Percentiles rank a stretch among this genome's conserved stretches.
These are phyloP conservation scores for Heracleum sosnowskyi DNA, from an alignment of 129 eudicot species.

Conservation along the genomic window DNA sequence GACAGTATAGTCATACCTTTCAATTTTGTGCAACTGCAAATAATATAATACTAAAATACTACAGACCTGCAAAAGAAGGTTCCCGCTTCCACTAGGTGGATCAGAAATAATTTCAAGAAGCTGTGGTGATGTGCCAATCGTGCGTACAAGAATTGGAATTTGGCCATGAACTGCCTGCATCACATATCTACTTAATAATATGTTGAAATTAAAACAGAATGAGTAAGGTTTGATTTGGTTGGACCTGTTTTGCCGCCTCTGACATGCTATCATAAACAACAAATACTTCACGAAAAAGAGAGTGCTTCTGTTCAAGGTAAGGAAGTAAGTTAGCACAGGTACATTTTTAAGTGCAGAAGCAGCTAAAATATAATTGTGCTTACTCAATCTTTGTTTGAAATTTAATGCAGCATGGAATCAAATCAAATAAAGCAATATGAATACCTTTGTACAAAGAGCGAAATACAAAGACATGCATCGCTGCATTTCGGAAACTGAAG, in stretches of 20 bases:
- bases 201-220: not conserved
- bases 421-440: not conserved
- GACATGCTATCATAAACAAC: constrained; percentile 54
- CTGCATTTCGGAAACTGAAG: constrained; percentile 56
- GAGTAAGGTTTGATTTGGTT: constrained; percentile 11
- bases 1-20: constrained; percentile 3
- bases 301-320: constrained; percentile 71
- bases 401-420: not conserved
- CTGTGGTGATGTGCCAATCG: constrained; percentile 83
- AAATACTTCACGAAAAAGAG: constrained; percentile 80
- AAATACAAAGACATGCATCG: constrained; percentile 91
- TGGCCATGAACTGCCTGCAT: constrained; percentile 76
- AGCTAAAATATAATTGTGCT: not conserved
- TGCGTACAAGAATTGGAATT: constrained; percentile 84
- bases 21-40: not conserved
- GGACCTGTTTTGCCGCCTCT: constrained; percentile 73
- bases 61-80: constrained; percentile 70
- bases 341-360: not conserved
- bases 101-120: constrained; percentile 83
- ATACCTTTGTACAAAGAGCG: constrained; percentile 99
- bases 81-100: constrained; percentile 84
- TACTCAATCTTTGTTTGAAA: not conserved
- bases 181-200: constrained; percentile 11
- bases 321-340: not conserved
- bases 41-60: not conserved